Evolutionary conservation across 2,329 filamentous ascomycete genomes (phyloP).

Genomic region (Arthrobotrys entomopaga): DNA sequence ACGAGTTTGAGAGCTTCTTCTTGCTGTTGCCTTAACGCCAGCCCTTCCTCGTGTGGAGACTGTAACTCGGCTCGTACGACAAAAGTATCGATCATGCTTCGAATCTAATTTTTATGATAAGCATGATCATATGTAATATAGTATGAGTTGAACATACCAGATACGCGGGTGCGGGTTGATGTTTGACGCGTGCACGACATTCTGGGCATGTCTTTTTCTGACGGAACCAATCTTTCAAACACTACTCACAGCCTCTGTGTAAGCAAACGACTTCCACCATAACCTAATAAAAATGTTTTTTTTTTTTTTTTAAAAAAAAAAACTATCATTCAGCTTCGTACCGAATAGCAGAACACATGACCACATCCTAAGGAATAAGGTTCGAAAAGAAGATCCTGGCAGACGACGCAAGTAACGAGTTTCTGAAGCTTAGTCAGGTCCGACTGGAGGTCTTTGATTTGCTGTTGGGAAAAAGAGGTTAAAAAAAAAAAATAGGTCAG

Average conservation of each 20-base stretch:
- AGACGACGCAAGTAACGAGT: slow-evolving; percentile 59
- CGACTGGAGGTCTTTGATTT: slow-evolving; percentile 58
- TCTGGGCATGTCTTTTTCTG: slow-evolving; percentile 59
- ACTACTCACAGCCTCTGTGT: slow-evolving; percentile 44
- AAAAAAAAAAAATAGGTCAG: slow-evolving; percentile 26
- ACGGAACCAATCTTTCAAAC: slow-evolving; percentile 58
- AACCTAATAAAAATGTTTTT: neutral
- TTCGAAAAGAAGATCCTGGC: slow-evolving; percentile 60
- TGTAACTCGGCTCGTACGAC: slow-evolving; percentile 57
- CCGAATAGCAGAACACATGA: slow-evolving; percentile 59
- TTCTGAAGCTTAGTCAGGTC: slow-evolving; percentile 59
- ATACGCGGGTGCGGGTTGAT: slow-evolving; percentile 58
- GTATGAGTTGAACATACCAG: slow-evolving; percentile 51
- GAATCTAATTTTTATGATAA: slow-evolving; percentile 54
- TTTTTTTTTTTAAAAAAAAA: too few species aligned
- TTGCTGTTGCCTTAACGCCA: slow-evolving; percentile 57
- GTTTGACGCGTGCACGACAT: slow-evolving; percentile 57
- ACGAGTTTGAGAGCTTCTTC: slow-evolving; percentile 55
- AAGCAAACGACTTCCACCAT: slow-evolving; percentile 9
- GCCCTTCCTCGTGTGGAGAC: slow-evolving; percentile 56
- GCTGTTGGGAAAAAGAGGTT: slow-evolving; percentile 60
- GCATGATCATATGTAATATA: neutral
- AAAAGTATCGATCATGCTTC: slow-evolving; percentile 59
- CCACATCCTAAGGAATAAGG: slow-evolving; percentile 59
- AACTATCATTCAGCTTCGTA: slow-evolving; percentile 33